Evolutionary conservation across 1,284 basidiomycete species (phyloP).

Genomic region (Ceratobasidium sp.): DNA sequence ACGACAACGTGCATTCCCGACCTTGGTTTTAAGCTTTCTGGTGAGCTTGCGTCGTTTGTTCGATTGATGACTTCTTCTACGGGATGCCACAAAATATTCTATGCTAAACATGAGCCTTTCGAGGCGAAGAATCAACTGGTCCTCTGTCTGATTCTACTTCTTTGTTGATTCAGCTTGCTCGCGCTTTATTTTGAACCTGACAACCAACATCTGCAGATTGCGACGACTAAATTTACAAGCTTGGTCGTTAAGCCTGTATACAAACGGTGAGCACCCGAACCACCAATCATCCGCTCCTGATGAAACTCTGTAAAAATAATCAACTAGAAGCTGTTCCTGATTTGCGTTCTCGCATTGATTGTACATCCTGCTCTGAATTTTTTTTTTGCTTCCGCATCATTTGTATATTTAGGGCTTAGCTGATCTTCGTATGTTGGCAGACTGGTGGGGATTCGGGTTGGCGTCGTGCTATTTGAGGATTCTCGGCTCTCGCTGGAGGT

Average conservation of each 20-base stretch:
- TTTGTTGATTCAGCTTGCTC: background rate
- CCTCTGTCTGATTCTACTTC: conserved; percentile 8
- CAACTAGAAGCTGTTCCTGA: conserved; percentile 47
- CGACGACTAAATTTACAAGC: background rate
- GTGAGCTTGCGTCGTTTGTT: background rate
- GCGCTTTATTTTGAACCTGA: background rate
- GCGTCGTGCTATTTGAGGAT: too few species aligned
- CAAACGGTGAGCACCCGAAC: background rate
- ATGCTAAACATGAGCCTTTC: conserved; percentile 45
- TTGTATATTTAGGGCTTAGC: background rate
- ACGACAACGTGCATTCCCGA: background rate
- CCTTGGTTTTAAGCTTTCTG: background rate
- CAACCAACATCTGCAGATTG: background rate
- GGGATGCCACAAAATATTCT: conserved; percentile 46
- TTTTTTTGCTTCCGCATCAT: background rate
- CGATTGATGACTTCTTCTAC: too few species aligned
- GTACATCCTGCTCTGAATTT: conserved; percentile 42
- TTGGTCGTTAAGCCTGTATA: background rate
- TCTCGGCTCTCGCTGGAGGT: too few species aligned
- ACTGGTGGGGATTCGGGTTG: too few species aligned
- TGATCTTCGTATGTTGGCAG: background rate
- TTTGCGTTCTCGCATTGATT: conserved; percentile 42
- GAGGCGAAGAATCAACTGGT: conserved; percentile 39
- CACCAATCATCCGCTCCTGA: background rate
- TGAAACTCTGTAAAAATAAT: conserved; percentile 40